Evolutionary conservation across 441 rosid species (phyloP).

Genomic region (Iberis amara): DNA sequence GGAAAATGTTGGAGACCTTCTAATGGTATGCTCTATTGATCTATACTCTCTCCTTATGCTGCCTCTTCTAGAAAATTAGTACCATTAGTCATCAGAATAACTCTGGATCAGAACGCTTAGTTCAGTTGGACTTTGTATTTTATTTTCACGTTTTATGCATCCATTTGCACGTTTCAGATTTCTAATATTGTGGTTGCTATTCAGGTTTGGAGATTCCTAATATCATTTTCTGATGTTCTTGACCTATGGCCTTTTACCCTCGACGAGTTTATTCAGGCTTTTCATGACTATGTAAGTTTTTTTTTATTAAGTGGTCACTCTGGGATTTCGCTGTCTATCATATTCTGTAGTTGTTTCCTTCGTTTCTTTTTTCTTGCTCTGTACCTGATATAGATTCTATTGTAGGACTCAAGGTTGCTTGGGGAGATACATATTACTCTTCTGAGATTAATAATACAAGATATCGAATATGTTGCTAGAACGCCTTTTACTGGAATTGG

Average conservation of each 20-base stretch:
- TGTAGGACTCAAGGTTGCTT: constrained; percentile 90
- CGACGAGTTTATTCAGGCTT: constrained; percentile 93
- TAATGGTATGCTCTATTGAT: constrained; percentile 62
- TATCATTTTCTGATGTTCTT: constrained; percentile 86
- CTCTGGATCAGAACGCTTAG: constrained; percentile 10
- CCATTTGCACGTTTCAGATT: not conserved
- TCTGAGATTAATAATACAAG: constrained; percentile 71
- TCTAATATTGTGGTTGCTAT: constrained; percentile 26
- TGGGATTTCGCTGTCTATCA: constrained; percentile 2
- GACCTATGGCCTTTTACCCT: constrained; percentile 98
- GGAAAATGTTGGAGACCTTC: constrained; percentile 79
- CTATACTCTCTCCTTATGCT: not conserved
- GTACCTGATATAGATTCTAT: constrained; percentile 25
- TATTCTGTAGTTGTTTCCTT: constrained; percentile 12
- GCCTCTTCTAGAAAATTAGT: constrained; percentile 11
- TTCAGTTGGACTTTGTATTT: not conserved
- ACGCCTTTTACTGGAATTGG: constrained; percentile 78
- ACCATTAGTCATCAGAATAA: constrained; percentile 2
- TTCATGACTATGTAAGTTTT: constrained; percentile 84
- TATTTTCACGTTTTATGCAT: not conserved
- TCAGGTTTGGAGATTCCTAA: constrained; percentile 97
- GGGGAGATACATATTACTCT: constrained; percentile 87
- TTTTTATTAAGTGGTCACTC: not conserved
- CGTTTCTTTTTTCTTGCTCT: constrained; percentile 20
- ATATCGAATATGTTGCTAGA: constrained; percentile 94